Evolutionary conservation across 2,329 filamentous ascomycete genomes (phyloP), one percentile per base, ranked within the genome.

Genomic region (Ophiostoma sp.): DNA sequence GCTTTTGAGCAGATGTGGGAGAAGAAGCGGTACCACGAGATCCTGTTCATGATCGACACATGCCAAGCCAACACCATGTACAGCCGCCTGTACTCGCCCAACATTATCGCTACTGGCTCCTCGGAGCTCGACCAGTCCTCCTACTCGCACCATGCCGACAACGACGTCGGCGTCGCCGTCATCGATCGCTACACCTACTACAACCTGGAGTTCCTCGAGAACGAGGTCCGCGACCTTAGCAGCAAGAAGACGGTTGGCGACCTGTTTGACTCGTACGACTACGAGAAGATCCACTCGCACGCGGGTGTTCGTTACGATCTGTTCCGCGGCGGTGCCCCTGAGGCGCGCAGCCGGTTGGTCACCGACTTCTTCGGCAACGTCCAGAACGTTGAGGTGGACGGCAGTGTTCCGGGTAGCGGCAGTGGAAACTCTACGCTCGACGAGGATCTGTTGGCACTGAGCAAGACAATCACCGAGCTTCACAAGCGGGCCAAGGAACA

Each of bases 1-100:
- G 96, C 96, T 0, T 98, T 99, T 81, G 94, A 97, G 83, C 95
- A 99, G 85, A 99, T 99, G 96, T 98, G 95, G 93, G 96, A 99
- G 87, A 99, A 99, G 90, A 97, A 97, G 85, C 91, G 96, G 80
- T 99, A 98, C 83, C 93, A 98, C 81, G 96, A 99, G 83, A 91
- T 99, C 78, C 89, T 99, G 73, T 99, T 99, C 86, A 99, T 99
- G 96, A 99, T 99, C 83, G 96, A 99, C 82, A 99, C 96, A 0
- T 99, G 96, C 84, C 96, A 99, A 84, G 96, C 96, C 72, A 99
- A 99, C 82, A 99, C 96, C 42, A 98, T 99, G 94, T 99, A 97
- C 84, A 95, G 91, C 80, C 95, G 97, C 78, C 93, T 99, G 80
- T 99, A 99, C 85, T 97, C 94, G 5, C 95, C 95, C 66, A 98